Evolutionary conservation across 768 basidiomycete genomes (phyloP), one percentile per base, ranked within the genome.

Genomic region (Xerocomellus intermedius): DNA sequence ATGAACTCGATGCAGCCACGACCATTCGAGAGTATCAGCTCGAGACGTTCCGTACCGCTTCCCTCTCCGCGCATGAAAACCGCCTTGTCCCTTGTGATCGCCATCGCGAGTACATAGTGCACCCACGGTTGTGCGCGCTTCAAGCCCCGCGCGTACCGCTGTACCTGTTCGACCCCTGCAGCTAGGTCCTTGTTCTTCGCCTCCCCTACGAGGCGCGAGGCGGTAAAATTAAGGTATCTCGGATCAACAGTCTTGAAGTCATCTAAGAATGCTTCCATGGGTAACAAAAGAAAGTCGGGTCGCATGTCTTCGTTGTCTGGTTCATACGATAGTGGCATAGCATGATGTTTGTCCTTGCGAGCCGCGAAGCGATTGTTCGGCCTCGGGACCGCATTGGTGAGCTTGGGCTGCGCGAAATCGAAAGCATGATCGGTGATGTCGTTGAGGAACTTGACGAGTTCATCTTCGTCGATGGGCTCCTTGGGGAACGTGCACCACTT

Each of bases 31-130:
- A 26, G 26, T 3, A 32, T 44, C 19, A 62, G 19, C 1, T 54
- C 47, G 3, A 59, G 38, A 19, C 50, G 38, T n/a, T 64, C 62
- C 8, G 47, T 59, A 0, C 55, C 53, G 13, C 57, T 54, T 16
- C 54, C 43, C n/a, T 60, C 52, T 30, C 56, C 54, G 26, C 50
- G 57, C 39, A 62, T 17, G 10, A 59, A 45, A 5, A 28, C 33
- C 3, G 24, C 39, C 52, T 45, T 54, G 13, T 56, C 39, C 17
- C 22, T 30, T 0, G 57, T 43, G n/a, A 58, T 13, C 13, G 35
- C 28, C 50, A 63, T 17, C 21, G 37, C 48, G n/a, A 61, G 22
- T 4, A 37, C 47, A n/a, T n/a, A n/a, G n/a, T n/a, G n/a, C n/a
- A n/a, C n/a, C n/a, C 61, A 56, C 3, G 49, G 55, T 13, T 57